Conservation (phyloP, 768 basidiomycete species). For the Coprinellus aureogranulatus region DNA sequence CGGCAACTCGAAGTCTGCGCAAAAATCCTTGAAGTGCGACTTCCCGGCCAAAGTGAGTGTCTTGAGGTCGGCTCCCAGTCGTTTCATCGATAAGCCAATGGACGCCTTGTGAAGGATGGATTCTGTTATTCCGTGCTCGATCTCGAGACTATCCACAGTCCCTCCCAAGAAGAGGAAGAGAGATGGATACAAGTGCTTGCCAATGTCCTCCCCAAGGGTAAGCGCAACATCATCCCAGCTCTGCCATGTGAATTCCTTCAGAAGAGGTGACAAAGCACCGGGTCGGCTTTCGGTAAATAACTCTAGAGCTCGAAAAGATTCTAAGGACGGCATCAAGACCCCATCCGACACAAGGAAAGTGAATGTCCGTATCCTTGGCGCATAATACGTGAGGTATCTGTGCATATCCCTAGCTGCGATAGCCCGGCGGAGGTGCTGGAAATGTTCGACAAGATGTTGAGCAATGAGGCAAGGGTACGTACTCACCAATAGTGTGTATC, state of each 20-base stretch:
- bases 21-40: too few species aligned
- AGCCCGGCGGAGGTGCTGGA: too few species aligned
- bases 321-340: neutral
- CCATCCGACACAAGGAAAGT: neutral
- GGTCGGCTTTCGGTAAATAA: neutral
- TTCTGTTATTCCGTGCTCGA: neutral
- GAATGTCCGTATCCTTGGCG: too few species aligned
- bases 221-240: neutral
- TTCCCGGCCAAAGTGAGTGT: too few species aligned
- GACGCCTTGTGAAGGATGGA: neutral
- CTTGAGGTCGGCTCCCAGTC: too few species aligned
- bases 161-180: neutral
- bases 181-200: neutral
- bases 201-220: neutral
- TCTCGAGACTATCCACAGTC: neutral
- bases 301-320: neutral
- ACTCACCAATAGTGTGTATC: too few species aligned
- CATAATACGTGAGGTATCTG: too few species aligned
- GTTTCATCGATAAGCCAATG: neutral
- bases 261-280: neutral
- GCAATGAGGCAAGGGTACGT: too few species aligned
- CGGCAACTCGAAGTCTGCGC: too few species aligned
- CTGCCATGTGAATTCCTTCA: neutral
- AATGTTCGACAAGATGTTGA: too few species aligned
- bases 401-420: too few species aligned